Conservation (phyloP, 163 green algal species). For the Prototheca stagnorum region DNA sequence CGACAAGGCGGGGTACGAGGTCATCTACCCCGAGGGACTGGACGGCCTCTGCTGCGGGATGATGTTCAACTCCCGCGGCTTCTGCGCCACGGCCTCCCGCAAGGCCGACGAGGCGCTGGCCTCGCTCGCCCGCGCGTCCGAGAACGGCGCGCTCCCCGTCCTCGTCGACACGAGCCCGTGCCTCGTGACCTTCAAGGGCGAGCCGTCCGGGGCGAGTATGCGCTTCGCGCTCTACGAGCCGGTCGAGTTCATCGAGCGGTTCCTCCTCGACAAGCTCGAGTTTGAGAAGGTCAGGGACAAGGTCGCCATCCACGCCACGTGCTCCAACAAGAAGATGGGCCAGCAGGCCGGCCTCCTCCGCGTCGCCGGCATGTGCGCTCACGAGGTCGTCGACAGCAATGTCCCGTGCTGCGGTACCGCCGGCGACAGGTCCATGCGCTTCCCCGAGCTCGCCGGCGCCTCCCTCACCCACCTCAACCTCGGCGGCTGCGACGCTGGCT, state of each 20-base stretch:
- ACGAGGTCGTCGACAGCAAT: constrained; percentile 55
- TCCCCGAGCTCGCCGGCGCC: constrained; percentile 70
- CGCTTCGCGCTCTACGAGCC: constrained; percentile 85
- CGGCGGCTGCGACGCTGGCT: constrained; percentile 58
- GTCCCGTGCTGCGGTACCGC: constrained; percentile 92
- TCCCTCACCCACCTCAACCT: constrained; percentile 67
- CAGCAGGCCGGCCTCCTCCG: constrained; percentile 71
- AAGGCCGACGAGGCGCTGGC: constrained; percentile 40
- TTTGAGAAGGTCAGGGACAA: constrained; percentile 64
- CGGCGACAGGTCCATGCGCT: constrained; percentile 88
- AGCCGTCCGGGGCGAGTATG: background rate
- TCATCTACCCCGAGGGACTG: constrained; percentile 72
- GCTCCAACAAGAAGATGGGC: constrained; percentile 95
- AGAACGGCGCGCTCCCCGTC: constrained; percentile 72
- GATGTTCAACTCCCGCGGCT: constrained; percentile 85
- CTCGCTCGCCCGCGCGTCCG: constrained; percentile 55
- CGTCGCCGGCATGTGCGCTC: constrained; percentile 48
- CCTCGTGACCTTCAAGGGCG: constrained; percentile 60
- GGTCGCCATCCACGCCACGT: constrained; percentile 85
- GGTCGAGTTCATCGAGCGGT: constrained; percentile 83
- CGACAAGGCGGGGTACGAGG: constrained; percentile 70
- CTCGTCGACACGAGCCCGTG: constrained; percentile 85
- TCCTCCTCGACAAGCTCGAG: constrained; percentile 88
- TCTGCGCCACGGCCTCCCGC: constrained; percentile 50
- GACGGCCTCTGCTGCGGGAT: constrained; percentile 59